These are phyloP conservation scores for Coprinopsis strossmayeri DNA, from an alignment of 768 basidiomycete species.

Conservation along the genomic window DNA sequence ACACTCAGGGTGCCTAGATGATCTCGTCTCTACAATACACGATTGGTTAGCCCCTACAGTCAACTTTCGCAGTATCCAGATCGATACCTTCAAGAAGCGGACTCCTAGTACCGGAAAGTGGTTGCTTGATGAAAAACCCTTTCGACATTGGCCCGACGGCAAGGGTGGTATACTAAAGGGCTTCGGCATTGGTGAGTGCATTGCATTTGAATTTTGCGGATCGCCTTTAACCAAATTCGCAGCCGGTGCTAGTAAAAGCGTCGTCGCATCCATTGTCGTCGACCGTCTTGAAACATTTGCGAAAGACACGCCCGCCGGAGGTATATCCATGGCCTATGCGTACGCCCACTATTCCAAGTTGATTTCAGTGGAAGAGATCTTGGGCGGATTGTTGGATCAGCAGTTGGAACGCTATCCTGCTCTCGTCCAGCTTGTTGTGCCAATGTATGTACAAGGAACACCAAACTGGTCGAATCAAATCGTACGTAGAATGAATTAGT, in stretches of 20 bases:
- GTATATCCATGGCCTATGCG: not conserved
- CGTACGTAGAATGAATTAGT: not conserved
- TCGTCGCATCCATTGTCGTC: conserved; percentile 1
- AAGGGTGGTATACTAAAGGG: not conserved
- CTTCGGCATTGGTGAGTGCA: not conserved
- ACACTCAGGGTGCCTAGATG: no score
- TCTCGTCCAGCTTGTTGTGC: not conserved
- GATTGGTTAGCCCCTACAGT: no score
- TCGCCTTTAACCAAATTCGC: not conserved
- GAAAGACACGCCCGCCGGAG: not conserved
- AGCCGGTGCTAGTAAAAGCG: conserved; percentile 1
- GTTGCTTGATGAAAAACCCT: not conserved
- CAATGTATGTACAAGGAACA: not conserved
- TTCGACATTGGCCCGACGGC: not conserved
- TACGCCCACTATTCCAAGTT: conserved; percentile 1
- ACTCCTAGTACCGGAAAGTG: not conserved
- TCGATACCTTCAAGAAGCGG: not conserved
- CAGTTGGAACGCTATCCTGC: not conserved
- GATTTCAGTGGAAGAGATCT: not conserved
- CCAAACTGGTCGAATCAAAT: not conserved
- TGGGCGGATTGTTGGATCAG: not conserved
- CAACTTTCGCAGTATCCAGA: not conserved
- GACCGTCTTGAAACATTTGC: not conserved
- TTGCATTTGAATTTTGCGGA: not conserved
- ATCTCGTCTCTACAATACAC: no score